phyloP scores from a whole-genome alignment of 805 yeast genomes.

The Clavispora asparagi region DNA sequence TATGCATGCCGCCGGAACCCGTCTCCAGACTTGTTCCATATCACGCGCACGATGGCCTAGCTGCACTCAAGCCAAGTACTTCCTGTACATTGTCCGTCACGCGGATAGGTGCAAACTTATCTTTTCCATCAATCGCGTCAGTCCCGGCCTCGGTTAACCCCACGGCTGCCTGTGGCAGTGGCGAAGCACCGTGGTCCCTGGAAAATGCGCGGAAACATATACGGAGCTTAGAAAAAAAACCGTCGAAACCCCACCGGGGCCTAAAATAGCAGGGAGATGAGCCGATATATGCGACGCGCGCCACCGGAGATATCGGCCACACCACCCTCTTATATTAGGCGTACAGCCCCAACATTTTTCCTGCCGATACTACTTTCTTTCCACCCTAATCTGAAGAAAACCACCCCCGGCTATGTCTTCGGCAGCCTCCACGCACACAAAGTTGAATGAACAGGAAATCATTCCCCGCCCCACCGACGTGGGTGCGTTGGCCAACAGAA shows the following conservation, averaged over 20 bases:
- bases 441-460: slow-evolving; percentile 38
- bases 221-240: no score
- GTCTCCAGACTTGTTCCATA: no score
- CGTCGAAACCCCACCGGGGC: no score
- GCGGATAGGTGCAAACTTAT: not conserved
- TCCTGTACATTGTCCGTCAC: not conserved
- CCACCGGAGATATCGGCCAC: slow-evolving; percentile 10
- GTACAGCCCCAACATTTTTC: not conserved
- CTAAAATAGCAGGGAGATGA: not conserved
- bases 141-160: no score
- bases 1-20: no score
- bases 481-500: slow-evolving; percentile 81
- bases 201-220: no score
- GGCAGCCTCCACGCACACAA: not conserved
- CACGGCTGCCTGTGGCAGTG: no score
- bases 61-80: no score
- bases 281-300: slow-evolving; percentile 10
- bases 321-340: slow-evolving; percentile 2
- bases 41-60: no score
- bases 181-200: no score
- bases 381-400: no score
- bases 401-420: not conserved
- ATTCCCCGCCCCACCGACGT: slow-evolving; percentile 75
- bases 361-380: not conserved
- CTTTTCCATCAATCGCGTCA: not conserved